Base-by-base conservation (phyloP, 805 yeast species). In the Sugiyamaella chiloensis region DNA sequence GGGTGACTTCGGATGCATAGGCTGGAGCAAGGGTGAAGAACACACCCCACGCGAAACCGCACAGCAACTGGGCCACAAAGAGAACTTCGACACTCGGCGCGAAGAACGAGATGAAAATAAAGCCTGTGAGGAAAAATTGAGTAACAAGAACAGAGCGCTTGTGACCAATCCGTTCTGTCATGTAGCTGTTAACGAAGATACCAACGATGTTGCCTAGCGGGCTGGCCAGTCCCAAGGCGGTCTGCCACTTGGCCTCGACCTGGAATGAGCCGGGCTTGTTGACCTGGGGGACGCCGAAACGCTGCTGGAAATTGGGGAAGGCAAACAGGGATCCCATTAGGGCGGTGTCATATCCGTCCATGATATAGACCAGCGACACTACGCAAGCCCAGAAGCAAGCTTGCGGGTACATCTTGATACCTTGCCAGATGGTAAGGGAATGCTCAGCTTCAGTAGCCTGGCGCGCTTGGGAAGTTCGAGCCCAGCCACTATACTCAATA, bases 1-100 rank as follows among this genome's bases (percentile, higher is more conserved):
- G 83, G 53, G 79, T 70, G 24, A 77, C 76, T 54, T 79, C 83
- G 16, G 79, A 65, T 17, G 81, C 79, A 55, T 78, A 78, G 1
- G 78, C 61, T 5, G 75, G 71, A 2, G 78, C 67, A 54, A 78
- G 58, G 23, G 76, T 69, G 49, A 71, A 76, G 58, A 76, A 76
- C 9, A 69, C 66, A 44, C 83, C 83, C 78, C 80, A 77, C 3
- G 74, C 72, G 34, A 78, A 24, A 8, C 63, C 57, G 30, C 69
- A 56, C 7, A 70, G 56, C 19, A 70, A 51, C 52, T 68, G 65
- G 42, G 68, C 58, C 23, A 63, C 66, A 11, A 62, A 62, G 12
- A 67, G 48, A 19, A 62, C 66, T 8, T 61, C 62, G n/a, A 68
- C 48, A 50, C 59, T 61, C 7, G 64, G 61, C 24, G 79, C 72